Conservation (phyloP, 108 stramenopile genomes). For the Pseudonitzschia multistriata region DNA sequence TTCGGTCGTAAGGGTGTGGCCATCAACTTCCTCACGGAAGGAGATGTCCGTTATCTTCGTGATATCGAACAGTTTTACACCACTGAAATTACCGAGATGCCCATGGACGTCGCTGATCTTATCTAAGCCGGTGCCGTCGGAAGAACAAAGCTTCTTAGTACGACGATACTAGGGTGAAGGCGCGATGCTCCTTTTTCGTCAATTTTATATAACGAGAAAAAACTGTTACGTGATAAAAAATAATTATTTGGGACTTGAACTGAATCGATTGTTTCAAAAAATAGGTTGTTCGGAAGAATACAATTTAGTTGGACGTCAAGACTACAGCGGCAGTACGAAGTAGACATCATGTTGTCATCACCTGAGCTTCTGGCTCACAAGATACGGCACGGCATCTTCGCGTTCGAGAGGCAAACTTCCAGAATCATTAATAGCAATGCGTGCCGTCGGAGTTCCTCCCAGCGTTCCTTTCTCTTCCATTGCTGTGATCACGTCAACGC, state of each 20-base stretch:
- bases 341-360: no score
- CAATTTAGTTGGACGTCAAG: no score
- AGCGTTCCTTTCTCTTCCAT: constrained; percentile 76
- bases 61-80: constrained; percentile 99
- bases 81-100: constrained; percentile 99
- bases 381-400: constrained; percentile 29
- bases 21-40: constrained; percentile 98
- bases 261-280: not conserved
- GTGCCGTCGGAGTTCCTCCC: constrained; percentile 49
- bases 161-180: constrained; percentile 8
- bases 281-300: no score
- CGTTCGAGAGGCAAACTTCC: constrained; percentile 49
- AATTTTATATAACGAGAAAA: not conserved
- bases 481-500: constrained; percentile 56
- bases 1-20: constrained; percentile 99
- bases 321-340: no score
- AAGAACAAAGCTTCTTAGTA: constrained; percentile 8
- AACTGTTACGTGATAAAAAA: not conserved
- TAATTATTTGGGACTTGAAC: not conserved
- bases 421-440: constrained; percentile 76
- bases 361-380: constrained; percentile 15
- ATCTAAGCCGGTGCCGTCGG: constrained; percentile 52
- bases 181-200: not conserved
- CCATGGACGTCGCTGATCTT: constrained; percentile 90
- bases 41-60: constrained; percentile 96